Percentiles rank a stretch among this genome's conserved stretches.
phyloP scores from a whole-genome alignment of 495 filamentous ascomycete genomes.

The Trichoderma virens region DNA sequence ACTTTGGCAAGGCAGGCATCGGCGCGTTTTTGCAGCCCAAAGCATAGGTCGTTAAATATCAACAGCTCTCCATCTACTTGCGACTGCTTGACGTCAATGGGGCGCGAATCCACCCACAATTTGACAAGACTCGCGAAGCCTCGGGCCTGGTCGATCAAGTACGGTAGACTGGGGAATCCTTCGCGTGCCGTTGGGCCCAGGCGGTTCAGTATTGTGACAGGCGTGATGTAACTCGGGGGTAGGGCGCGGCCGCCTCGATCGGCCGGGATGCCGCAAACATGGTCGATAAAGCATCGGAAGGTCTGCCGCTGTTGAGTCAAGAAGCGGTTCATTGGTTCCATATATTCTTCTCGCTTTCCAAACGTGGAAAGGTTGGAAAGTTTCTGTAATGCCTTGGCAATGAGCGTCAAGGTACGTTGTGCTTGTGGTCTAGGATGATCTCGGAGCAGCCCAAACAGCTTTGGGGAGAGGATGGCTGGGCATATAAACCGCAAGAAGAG shows the following conservation, averaged over 20 bases:
- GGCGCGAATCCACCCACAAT: conserved; percentile 68
- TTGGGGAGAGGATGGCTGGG: conserved; percentile 91
- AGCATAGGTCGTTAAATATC: conserved; percentile 68
- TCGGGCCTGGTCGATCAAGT: conserved; percentile 83
- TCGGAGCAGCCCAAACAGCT: conserved; percentile 81
- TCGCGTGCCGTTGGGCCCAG: conserved; percentile 77
- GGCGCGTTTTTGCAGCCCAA: conserved; percentile 63
- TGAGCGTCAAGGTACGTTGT: conserved; percentile 84
- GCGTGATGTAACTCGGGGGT: conserved; percentile 86
- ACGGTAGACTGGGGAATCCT: conserved; percentile 90
- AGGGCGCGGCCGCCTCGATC: conserved; percentile 56
- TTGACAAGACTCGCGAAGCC: conserved; percentile 83
- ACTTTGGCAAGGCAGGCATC: conserved; percentile 25
- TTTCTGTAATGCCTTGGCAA: conserved; percentile 92
- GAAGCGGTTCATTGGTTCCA: conserved; percentile 96
- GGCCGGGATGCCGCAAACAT: conserved; percentile 72
- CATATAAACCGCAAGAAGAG: conserved; percentile 95
- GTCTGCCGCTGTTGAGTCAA: conserved; percentile 55
- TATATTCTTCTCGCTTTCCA: conserved; percentile 93
- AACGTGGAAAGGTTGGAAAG: conserved; percentile 91
- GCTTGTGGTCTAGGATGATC: conserved; percentile 83
- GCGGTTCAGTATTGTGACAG: conserved; percentile 80
- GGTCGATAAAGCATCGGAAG: conserved; percentile 83
- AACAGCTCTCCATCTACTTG: conserved; percentile 51
- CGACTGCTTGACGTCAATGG: conserved; percentile 19